Conservation (phyloP, 108 stramenopile species). For the Nitzschia sp. region DNA sequence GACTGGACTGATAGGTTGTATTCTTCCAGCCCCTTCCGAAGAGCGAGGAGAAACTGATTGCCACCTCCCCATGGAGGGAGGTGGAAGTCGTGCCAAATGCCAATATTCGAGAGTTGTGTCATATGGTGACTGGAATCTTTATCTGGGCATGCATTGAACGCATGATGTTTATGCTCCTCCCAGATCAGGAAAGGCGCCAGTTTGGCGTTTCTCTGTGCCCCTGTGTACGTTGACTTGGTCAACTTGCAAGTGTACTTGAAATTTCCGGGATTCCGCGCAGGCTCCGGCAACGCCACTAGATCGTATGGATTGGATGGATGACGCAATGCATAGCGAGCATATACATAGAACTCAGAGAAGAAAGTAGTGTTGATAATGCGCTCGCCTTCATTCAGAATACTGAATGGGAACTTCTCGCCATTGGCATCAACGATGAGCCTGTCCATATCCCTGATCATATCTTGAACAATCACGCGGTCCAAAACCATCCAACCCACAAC, state of each 20-base stretch:
- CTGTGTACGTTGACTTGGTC: slow-evolving; percentile 3
- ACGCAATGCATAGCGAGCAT: slow-evolving; percentile 11
- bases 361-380: slow-evolving; percentile 18
- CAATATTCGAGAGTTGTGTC: slow-evolving; percentile 15
- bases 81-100: slow-evolving; percentile 32
- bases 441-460: slow-evolving; percentile 14
- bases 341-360: slow-evolving; percentile 19
- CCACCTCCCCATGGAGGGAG: slow-evolving; percentile 28
- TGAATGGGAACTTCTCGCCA: slow-evolving; percentile 11
- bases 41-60: slow-evolving; percentile 26
- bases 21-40: slow-evolving; percentile 10
- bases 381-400: slow-evolving; percentile 17
- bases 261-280: slow-evolving; percentile 10
- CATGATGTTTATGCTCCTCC: slow-evolving; percentile 17
- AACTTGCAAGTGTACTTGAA: slow-evolving; percentile 18
- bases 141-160: slow-evolving; percentile 20
- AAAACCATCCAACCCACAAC: slow-evolving; percentile 28
- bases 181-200: slow-evolving; percentile 17
- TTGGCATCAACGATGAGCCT: not conserved
- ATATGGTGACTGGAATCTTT: slow-evolving; percentile 1
- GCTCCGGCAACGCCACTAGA: not conserved
- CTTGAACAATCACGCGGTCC: slow-evolving; percentile 7
- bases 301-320: not conserved
- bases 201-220: slow-evolving; percentile 8
- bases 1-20: not conserved